phyloP scores from a whole-genome alignment of 345 rosid species.

The rapeseed (Brassica napus) region DNA sequence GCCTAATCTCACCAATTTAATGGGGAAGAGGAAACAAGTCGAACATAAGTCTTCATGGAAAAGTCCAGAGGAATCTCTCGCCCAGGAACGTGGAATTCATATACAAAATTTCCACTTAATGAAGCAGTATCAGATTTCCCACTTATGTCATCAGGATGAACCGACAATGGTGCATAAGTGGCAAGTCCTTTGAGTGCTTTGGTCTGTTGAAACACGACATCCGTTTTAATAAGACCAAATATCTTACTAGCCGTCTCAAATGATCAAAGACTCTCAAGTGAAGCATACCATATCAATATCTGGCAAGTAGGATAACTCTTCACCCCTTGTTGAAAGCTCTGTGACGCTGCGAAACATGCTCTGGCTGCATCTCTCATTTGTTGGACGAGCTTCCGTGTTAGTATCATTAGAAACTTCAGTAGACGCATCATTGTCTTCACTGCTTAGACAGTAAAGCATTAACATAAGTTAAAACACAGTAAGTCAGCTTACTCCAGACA shows the following conservation, averaged over 20 bases:
- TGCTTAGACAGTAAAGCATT: slow-evolving; percentile 39
- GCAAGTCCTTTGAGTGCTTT: slow-evolving; percentile 88
- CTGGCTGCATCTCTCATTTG: too few relatives aligned
- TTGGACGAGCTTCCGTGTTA: slow-evolving; percentile 41
- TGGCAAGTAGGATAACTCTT: slow-evolving; percentile 46
- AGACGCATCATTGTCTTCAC: slow-evolving; percentile 47
- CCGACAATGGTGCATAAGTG: slow-evolving; percentile 46
- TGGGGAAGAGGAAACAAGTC: slow-evolving; percentile 61
- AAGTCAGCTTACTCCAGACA: neutral
- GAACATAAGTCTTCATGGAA: slow-evolving; percentile 76
- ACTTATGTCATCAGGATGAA: slow-evolving; percentile 41
- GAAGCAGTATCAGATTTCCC: slow-evolving; percentile 46
- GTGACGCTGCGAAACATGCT: slow-evolving; percentile 74
- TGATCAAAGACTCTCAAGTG: slow-evolving; percentile 20
- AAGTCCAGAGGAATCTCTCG: slow-evolving; percentile 77
- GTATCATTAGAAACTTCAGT: slow-evolving; percentile 47
- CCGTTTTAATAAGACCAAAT: slow-evolving; percentile 13
- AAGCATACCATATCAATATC: slow-evolving; percentile 77
- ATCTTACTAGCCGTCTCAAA: slow-evolving; percentile 3
- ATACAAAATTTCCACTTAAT: slow-evolving; percentile 44
- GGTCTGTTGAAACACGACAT: slow-evolving; percentile 50
- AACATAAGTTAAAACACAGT: slow-evolving; percentile 2
- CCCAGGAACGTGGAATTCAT: slow-evolving; percentile 59
- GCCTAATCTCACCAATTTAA: slow-evolving; percentile 78
- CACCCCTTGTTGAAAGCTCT: slow-evolving; percentile 73